Evolutionary conservation across 2,329 filamentous ascomycete species (phyloP).

Genomic region (Canariomyces notabilis): DNA sequence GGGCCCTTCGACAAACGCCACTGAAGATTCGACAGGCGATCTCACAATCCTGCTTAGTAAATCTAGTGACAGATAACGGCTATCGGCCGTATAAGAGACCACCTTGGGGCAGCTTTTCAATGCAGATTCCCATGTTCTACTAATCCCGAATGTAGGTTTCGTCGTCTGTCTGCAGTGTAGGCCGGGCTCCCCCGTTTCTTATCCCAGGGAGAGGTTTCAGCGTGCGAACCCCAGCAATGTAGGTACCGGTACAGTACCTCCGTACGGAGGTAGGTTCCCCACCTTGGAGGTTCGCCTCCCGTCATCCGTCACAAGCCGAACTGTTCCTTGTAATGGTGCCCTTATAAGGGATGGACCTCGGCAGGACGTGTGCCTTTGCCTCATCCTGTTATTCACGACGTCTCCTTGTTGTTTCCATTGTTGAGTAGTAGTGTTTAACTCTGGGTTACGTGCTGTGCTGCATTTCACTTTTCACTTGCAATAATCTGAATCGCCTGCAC

Average conservation of each 20-base stretch:
- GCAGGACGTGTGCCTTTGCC: conserved; percentile 5
- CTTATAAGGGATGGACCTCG: conserved; percentile 17
- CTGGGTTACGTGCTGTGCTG: background rate
- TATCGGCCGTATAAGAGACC: background rate
- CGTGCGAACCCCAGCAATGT: no score
- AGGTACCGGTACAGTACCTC: no score
- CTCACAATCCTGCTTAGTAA: background rate
- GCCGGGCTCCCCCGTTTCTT: no score
- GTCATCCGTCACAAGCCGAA: conserved; percentile 27
- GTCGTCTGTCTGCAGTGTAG: no score
- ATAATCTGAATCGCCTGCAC: background rate
- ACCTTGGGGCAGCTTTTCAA: no score
- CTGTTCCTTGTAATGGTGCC: conserved; percentile 17
- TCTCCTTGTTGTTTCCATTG: background rate
- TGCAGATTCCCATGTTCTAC: no score
- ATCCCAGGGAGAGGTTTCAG: no score
- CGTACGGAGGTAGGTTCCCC: no score
- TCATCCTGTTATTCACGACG: background rate
- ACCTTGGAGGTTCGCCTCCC: background rate
- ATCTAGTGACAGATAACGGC: background rate
- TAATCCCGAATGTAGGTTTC: no score
- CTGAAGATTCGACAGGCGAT: background rate
- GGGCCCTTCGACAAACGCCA: background rate
- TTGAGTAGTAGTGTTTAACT: background rate
- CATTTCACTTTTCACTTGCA: background rate